These are phyloP conservation scores for Kluyveromyces nonfermentans DNA, from an alignment of 805 yeast species.

Conservation along the genomic window DNA sequence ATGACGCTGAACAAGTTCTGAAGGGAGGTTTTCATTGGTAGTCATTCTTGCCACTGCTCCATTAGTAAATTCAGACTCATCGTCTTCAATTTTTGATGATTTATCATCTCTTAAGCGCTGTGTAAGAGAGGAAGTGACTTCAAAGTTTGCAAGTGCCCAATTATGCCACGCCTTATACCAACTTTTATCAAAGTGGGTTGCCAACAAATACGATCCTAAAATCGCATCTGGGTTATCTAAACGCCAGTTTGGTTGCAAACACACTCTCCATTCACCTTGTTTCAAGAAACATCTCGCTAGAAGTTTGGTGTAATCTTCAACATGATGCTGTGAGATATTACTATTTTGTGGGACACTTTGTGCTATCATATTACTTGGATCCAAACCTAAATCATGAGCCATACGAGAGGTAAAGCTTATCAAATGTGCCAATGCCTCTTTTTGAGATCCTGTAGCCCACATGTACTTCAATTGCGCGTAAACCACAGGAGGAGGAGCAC, in stretches of 20 bases:
- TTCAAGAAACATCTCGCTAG: conserved; percentile 91
- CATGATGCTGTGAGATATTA: conserved; percentile 44
- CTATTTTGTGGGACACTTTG: conserved; percentile 68
- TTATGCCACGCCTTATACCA: conserved; percentile 99
- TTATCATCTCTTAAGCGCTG: conserved; percentile 20
- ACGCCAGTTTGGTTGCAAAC: conserved; percentile 71
- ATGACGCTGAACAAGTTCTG: conserved; percentile 66
- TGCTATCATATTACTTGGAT: conserved; percentile 77
- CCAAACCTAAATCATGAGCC: conserved; percentile 80
- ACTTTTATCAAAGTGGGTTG: conserved; percentile 84
- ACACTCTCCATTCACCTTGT: conserved; percentile 98
- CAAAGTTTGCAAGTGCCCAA: conserved; percentile 98
- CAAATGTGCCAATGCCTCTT: conserved; percentile 76
- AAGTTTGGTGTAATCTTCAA: conserved; percentile 72
- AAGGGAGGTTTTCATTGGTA: conserved; percentile 16
- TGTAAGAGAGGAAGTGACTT: conserved; percentile 65
- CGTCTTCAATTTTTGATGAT: conserved; percentile 21
- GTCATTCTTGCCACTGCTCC: conserved; percentile 1
- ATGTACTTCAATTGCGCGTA: conserved; percentile 93
- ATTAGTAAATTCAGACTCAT: conserved; percentile 24
- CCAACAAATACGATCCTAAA: conserved; percentile 82
- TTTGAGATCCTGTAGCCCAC: conserved; percentile 91
- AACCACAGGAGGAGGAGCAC: conserved; percentile 94
- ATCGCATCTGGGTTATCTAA: conserved; percentile 71
- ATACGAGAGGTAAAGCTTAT: conserved; percentile 86